These are phyloP conservation scores for Cryptococcus sp. DNA, from an alignment of 1,284 basidiomycete species.

Conservation along the genomic window DNA sequence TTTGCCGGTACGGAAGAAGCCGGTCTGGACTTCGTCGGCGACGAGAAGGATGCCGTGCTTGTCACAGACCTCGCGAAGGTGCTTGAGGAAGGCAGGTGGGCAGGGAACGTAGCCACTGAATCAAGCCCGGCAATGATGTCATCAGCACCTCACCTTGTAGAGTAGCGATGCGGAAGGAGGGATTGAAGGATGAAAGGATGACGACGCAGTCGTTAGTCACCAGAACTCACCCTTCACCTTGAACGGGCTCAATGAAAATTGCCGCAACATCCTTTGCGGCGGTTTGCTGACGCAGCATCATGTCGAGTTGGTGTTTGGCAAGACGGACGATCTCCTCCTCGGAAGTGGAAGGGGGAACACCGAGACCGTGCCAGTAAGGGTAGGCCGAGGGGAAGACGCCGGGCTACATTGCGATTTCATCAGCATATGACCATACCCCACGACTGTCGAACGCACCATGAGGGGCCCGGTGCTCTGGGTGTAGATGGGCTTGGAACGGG, in stretches of 20 bases:
- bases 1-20: constrained; percentile 86
- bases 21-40: constrained; percentile 85
- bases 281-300: constrained; percentile 81
- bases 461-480: constrained; percentile 69
- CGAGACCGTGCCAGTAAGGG: constrained; percentile 92
- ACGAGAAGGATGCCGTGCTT: constrained; percentile 76
- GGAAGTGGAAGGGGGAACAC: constrained; percentile 64
- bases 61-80: constrained; percentile 81
- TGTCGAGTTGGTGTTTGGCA: constrained; percentile 78
- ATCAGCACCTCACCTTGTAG: neutral
- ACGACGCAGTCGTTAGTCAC: no score
- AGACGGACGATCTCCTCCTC: constrained; percentile 66
- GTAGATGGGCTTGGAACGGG: constrained; percentile 83
- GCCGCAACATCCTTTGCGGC: constrained; percentile 85
- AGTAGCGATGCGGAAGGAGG: no score
- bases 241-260: constrained; percentile 86
- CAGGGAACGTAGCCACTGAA: constrained; percentile 80
- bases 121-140: neutral
- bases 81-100: constrained; percentile 74
- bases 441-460: constrained; percentile 64
- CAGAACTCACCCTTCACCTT: constrained; percentile 69
- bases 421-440: neutral
- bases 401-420: constrained; percentile 50
- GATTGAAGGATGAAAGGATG: no score
- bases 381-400: constrained; percentile 76